A percentile compares a stretch with the other conserved stretches of the same genome.
Conservation (phyloP, 148 eudicot species). For the Arbutus unedo region DNA sequence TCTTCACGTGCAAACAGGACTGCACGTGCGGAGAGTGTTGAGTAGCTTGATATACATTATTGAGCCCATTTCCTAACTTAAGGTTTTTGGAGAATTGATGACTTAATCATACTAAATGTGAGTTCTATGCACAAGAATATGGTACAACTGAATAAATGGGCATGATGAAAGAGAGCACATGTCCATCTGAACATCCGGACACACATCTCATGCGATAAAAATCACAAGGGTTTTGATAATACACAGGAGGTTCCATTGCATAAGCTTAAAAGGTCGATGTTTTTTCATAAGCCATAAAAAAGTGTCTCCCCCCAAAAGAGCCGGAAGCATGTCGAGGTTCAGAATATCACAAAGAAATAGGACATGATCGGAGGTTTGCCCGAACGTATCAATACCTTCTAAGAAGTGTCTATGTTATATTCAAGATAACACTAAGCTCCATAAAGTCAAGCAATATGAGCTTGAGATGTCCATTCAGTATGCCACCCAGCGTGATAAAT, state of each 20-base stretch:
- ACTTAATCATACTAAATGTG: not conserved
- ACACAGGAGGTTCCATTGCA: not conserved
- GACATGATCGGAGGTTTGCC: not conserved
- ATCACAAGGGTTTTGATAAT: not conserved
- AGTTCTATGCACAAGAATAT: not conserved
- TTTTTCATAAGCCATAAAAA: not conserved
- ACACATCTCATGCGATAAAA: not conserved
- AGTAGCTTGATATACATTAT: not conserved
- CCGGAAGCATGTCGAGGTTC: not conserved
- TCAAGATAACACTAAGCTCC: not conserved
- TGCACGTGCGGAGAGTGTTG: not conserved
- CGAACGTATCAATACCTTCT: not conserved
- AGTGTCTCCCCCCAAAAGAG: not conserved
- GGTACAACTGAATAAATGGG: not conserved
- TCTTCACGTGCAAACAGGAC: not conserved
- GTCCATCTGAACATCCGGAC: not conserved
- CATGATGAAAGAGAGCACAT: not conserved
- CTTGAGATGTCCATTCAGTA: too few species aligned
- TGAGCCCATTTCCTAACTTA: not conserved
- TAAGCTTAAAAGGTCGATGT: not conserved
- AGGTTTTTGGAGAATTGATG: not conserved
- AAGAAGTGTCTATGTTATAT: not conserved
- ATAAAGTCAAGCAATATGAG: not conserved
- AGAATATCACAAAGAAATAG: not conserved
- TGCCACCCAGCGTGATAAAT: too few species aligned